A percentile compares a stretch with the other conserved stretches of the same genome.
phyloP scores from a whole-genome alignment of 257 asterid species.

The Osmanthus fragrans region DNA sequence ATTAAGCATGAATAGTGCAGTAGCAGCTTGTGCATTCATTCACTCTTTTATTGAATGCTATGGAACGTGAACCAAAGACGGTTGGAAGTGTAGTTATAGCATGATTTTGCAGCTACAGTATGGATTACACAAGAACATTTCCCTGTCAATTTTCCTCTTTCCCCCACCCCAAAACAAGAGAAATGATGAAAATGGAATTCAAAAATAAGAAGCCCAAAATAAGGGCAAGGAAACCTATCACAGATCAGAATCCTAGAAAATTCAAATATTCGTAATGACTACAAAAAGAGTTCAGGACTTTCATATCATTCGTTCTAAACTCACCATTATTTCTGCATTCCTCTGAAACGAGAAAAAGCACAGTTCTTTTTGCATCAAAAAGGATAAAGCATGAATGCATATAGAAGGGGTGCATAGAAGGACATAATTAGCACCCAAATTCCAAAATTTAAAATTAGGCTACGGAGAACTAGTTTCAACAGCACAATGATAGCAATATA shows the following conservation, averaged over 20 bases:
- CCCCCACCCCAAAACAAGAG: not conserved
- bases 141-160: not conserved
- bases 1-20: not conserved
- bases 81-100: not conserved
- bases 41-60: not conserved
- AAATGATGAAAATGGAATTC: not conserved
- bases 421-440: not conserved
- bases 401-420: not conserved
- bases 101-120: not conserved
- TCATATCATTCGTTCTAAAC: not conserved
- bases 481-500: not conserved
- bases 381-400: not conserved
- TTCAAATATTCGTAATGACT: not conserved
- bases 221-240: not conserved
- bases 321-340: not conserved
- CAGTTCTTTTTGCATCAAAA: not conserved
- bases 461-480: not conserved
- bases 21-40: not conserved
- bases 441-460: conserved; percentile 3
- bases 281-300: not conserved
- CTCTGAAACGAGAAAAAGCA: not conserved
- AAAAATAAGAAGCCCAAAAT: not conserved
- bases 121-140: not conserved
- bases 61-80: not conserved
- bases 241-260: not conserved